phyloP scores from a whole-genome alignment of 345 rosid species.

The Erucastrum elatum region DNA sequence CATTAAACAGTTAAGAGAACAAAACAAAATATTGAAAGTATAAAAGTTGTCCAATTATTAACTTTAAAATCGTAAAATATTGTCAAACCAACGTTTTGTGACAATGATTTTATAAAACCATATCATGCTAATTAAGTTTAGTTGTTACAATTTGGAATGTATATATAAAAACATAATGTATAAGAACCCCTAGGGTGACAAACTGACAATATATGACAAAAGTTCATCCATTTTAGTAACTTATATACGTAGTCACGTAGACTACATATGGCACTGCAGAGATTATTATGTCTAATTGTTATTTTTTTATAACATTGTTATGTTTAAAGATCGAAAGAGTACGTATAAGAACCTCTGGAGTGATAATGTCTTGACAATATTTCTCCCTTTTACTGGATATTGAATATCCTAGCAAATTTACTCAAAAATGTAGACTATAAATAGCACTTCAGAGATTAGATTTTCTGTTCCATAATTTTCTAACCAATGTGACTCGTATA shows the following conservation, averaged over 20 bases:
- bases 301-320: too few relatives aligned
- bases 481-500: constrained; percentile 33
- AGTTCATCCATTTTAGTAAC: too few relatives aligned
- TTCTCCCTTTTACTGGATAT: neutral
- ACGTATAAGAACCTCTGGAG: neutral
- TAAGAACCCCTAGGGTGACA: neutral
- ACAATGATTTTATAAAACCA: neutral
- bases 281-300: too few relatives aligned
- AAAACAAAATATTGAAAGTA: neutral
- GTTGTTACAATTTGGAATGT: neutral
- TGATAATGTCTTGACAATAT: constrained; percentile 3
- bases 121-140: neutral
- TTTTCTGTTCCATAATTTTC: constrained; percentile 35
- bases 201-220: too few relatives aligned
- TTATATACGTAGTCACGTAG: too few relatives aligned
- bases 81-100: neutral
- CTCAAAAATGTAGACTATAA: constrained; percentile 15
- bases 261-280: too few relatives aligned
- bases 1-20: neutral
- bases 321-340: neutral
- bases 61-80: neutral
- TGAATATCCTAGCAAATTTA: neutral
- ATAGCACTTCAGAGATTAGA: constrained; percentile 15
- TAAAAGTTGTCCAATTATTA: neutral
- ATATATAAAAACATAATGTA: neutral